These are phyloP conservation scores for Prunella vulgaris DNA, from an alignment of 257 asterid species.

Conservation along the genomic window DNA sequence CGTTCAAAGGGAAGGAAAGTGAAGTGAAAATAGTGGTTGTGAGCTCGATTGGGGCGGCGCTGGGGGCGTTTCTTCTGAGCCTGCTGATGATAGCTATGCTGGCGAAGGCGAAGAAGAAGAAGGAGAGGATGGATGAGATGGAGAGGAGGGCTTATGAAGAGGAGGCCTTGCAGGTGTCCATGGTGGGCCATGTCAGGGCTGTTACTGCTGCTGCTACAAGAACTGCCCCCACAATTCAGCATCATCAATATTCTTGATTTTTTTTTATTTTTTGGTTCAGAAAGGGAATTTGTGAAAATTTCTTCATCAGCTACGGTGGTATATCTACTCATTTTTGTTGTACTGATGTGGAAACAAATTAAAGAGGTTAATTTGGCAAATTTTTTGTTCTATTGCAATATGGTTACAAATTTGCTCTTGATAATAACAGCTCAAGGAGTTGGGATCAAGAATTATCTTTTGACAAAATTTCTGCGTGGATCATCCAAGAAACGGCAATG, in stretches of 20 bases:
- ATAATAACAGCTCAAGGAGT: neutral
- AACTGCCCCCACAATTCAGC: slow-evolving; percentile 69
- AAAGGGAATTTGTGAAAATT: neutral
- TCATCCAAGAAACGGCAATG: too few relatives aligned
- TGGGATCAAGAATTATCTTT: too few relatives aligned
- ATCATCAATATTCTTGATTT: slow-evolving; percentile 35
- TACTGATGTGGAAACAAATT: neutral
- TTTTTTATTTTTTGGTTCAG: too few relatives aligned
- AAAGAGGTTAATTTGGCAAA: neutral
- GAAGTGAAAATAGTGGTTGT: slow-evolving; percentile 61
- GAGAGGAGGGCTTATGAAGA: slow-evolving; percentile 94
- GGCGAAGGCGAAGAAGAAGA: slow-evolving; percentile 75
- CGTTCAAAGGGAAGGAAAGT: slow-evolving; percentile 41
- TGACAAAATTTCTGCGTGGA: too few relatives aligned
- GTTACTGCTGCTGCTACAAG: slow-evolving; percentile 61
- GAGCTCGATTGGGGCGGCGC: slow-evolving; percentile 65
- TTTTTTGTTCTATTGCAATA: neutral
- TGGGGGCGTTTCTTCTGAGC: slow-evolving; percentile 63
- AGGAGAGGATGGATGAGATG: slow-evolving; percentile 77
- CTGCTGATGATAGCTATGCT: slow-evolving; percentile 61
- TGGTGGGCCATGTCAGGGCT: slow-evolving; percentile 96
- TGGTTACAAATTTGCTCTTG: neutral
- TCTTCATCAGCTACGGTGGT: neutral
- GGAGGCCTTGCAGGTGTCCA: slow-evolving; percentile 88
- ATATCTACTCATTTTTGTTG: neutral